Conservation (phyloP, 2,329 filamentous ascomycete genomes). For the Sclerotinia subarctica region DNA sequence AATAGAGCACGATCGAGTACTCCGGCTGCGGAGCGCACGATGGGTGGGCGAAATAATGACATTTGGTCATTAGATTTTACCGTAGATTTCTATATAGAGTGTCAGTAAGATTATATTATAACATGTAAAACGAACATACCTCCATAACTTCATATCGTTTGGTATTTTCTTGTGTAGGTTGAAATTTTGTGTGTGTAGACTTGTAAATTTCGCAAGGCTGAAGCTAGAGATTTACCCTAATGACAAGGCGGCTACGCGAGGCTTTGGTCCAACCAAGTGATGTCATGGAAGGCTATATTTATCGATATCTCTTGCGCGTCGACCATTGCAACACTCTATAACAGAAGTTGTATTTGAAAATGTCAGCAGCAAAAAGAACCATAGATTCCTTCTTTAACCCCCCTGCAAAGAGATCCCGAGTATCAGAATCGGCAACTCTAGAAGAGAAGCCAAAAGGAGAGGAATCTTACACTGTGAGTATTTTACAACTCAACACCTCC, state of each 20-base stretch:
- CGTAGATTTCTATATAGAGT: slow-evolving; percentile 25
- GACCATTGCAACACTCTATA: not conserved
- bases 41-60: slow-evolving; percentile 70
- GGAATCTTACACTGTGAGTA: slow-evolving; percentile 1
- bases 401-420: slow-evolving; percentile 42
- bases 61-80: slow-evolving; percentile 42
- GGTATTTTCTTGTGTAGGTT: slow-evolving; percentile 7
- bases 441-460: not conserved
- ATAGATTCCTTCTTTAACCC: slow-evolving; percentile 67
- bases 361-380: slow-evolving; percentile 54
- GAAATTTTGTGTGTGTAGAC: slow-evolving; percentile 13
- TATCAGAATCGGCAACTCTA: slow-evolving; percentile 26
- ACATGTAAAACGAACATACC: slow-evolving; percentile 22
- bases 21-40: slow-evolving; percentile 65
- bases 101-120: slow-evolving; percentile 2
- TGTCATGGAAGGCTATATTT: slow-evolving; percentile 25
- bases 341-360: slow-evolving; percentile 17
- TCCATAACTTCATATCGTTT: slow-evolving; percentile 33
- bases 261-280: not conserved
- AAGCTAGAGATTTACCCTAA: slow-evolving; percentile 11
- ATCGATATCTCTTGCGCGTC: not conserved
- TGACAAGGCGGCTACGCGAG: slow-evolving; percentile 9
- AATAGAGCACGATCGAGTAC: slow-evolving; percentile 83
- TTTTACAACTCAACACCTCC: not conserved
- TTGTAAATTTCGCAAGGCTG: slow-evolving; percentile 19